A percentile compares a stretch with the other conserved stretches of the same genome.
phyloP scores from a whole-genome alignment of 129 eudicot species.

The Escallonia herrerae region DNA sequence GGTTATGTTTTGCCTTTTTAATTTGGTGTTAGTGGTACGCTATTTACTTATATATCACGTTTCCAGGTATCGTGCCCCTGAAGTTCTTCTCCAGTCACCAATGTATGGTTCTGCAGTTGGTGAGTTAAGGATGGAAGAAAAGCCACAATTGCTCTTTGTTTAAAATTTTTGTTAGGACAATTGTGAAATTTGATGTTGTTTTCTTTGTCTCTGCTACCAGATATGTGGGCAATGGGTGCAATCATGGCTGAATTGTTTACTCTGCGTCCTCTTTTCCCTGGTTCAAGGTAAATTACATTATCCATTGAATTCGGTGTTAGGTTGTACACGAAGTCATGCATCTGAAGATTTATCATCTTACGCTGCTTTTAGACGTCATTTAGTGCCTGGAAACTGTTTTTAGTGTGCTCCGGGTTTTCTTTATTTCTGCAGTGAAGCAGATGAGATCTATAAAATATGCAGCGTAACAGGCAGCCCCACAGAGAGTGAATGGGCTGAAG shows the following conservation, averaged over 20 bases:
- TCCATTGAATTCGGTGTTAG: neutral
- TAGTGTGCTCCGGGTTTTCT: neutral
- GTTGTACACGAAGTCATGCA: no score
- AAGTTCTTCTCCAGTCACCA: constrained; percentile 89
- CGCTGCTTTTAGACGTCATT: no score
- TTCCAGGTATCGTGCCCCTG: constrained; percentile 97
- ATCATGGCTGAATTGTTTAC: constrained; percentile 85
- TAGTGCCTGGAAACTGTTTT: no score
- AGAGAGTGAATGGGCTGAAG: constrained; percentile 54
- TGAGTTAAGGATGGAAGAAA: constrained; percentile 30
- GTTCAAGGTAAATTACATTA: constrained; percentile 54
- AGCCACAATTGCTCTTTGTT: neutral
- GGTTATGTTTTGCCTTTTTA: neutral
- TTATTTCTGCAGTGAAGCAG: constrained; percentile 72
- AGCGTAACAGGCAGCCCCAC: constrained; percentile 85
- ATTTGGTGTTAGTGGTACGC: neutral
- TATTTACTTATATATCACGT: constrained; percentile 1
- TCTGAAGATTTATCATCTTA: no score
- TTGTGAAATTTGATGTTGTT: neutral
- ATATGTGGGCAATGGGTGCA: constrained; percentile 99
- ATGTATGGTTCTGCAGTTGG: constrained; percentile 94
- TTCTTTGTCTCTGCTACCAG: constrained; percentile 26
- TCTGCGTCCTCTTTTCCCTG: constrained; percentile 93
- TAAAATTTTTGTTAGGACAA: neutral
- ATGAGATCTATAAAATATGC: constrained; percentile 90